Conservation (phyloP, 73 alveolate species). For the Breviolum minutum region DNA sequence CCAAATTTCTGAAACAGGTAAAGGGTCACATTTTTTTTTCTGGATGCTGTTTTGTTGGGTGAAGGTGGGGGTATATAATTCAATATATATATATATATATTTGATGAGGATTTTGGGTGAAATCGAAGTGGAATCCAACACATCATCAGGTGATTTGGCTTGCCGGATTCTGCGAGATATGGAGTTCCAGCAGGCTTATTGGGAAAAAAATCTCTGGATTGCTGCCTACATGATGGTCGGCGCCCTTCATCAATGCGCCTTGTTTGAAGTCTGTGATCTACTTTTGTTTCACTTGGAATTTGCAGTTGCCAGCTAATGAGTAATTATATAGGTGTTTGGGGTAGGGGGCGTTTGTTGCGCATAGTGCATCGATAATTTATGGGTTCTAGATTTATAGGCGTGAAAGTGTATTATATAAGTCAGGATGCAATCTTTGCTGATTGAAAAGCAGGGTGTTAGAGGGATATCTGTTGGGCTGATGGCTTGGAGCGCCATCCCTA, state of each 20-base stretch:
- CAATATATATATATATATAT: too few relatives aligned
- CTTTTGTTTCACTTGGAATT: neutral
- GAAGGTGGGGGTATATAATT: neutral
- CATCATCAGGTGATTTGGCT: neutral
- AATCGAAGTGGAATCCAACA: too few relatives aligned
- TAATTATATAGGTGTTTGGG: neutral
- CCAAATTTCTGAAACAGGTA: too few relatives aligned
- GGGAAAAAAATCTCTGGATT: constrained; percentile 92
- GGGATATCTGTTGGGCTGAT: too few relatives aligned
- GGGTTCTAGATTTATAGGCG: too few relatives aligned
- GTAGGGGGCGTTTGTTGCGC: neutral
- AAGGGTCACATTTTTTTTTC: too few relatives aligned
- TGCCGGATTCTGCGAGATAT: constrained; percentile 64
- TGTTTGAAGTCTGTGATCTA: neutral
- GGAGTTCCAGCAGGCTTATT: constrained; percentile 83
- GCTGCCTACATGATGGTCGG: constrained; percentile 94
- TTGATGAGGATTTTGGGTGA: too few relatives aligned
- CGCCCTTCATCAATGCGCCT: constrained; percentile 45
- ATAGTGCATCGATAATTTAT: too few relatives aligned
- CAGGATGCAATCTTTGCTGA: too few relatives aligned
- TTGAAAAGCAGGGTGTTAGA: too few relatives aligned
- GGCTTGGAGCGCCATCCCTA: too few relatives aligned
- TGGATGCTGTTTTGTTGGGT: neutral
- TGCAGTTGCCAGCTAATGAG: neutral
- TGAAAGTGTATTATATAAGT: too few relatives aligned